A percentile compares a stretch with the other conserved stretches of the same genome.
phyloP scores from a whole-genome alignment of 169 alveolate genomes.

The Eimeria tenella region DNA sequence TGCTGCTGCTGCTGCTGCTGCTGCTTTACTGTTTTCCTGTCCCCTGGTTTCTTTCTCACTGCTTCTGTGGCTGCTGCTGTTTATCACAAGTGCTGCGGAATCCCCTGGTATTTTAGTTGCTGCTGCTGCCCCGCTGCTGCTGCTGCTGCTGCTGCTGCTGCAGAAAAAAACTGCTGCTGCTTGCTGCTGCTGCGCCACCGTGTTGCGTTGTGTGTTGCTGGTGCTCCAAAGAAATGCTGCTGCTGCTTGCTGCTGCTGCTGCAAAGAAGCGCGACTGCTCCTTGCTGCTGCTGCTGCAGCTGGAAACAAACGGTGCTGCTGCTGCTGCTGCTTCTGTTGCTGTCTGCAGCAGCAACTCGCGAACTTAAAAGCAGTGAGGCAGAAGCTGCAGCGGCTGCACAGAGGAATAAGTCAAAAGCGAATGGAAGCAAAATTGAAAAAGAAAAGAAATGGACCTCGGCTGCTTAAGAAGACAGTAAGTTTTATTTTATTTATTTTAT shows the following conservation, averaged over 20 bases:
- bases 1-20: no score
- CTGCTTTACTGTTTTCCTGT: neutral
- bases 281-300: no score
- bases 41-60: neutral
- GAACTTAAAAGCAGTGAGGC: conserved; percentile 28
- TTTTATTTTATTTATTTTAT: neutral
- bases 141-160: no score
- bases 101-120: no score
- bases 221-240: no score
- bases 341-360: conserved; percentile 52
- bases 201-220: neutral
- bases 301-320: no score
- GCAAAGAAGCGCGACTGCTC: no score
- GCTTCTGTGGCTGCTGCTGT: neutral
- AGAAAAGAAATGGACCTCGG: conserved; percentile 66
- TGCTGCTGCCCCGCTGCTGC: no score
- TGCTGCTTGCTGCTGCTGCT: no score
- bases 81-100: no score
- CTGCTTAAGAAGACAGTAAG: conserved; percentile 64
- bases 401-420: conserved; percentile 61
- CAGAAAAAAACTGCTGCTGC: neutral
- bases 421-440: conserved; percentile 63
- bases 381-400: conserved; percentile 71
- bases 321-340: no score
- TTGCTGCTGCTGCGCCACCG: neutral